phyloP scores from a whole-genome alignment of 306 rosid species.

The Medicago ruthenica region DNA sequence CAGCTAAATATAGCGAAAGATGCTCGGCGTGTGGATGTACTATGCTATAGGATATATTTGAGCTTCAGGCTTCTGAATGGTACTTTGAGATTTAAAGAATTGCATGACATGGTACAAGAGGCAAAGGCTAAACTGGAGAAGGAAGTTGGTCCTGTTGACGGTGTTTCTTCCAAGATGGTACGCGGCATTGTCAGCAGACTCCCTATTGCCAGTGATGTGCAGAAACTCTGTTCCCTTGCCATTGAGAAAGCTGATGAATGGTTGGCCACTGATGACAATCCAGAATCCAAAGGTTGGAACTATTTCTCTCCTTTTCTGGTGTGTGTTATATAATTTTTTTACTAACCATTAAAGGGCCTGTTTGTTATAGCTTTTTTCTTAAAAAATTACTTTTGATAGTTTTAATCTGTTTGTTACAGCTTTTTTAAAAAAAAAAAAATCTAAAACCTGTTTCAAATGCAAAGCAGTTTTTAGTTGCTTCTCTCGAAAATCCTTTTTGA shows the following conservation, averaged over 20 bases:
- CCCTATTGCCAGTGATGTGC: conserved; percentile 86
- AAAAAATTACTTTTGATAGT: no score
- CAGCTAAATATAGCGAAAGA: conserved; percentile 89
- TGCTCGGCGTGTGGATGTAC: conserved; percentile 92
- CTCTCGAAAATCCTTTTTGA: no score
- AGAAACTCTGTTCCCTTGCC: conserved; percentile 87
- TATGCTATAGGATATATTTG: conserved; percentile 91
- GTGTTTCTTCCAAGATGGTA: conserved; percentile 92
- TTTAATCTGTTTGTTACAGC: no score
- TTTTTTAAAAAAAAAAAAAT: no score
- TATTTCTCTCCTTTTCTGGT: conserved; percentile 11
- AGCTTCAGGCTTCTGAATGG: conserved; percentile 89
- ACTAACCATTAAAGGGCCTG: no score
- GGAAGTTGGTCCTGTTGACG: conserved; percentile 90
- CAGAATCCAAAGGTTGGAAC: conserved; percentile 75
- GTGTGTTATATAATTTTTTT: no score
- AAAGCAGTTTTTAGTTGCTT: no score
- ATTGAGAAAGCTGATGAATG: conserved; percentile 85
- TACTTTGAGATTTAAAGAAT: conserved; percentile 80
- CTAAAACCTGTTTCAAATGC: no score
- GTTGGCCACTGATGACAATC: conserved; percentile 71
- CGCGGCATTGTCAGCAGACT: conserved; percentile 98
- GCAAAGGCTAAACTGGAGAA: conserved; percentile 87
- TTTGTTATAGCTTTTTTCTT: no score
- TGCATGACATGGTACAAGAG: conserved; percentile 80